Evolutionary conservation across 345 rosid genomes (phyloP), one percentile per base, ranked within the genome.

Genomic region (Euphorbia tirucalli): DNA sequence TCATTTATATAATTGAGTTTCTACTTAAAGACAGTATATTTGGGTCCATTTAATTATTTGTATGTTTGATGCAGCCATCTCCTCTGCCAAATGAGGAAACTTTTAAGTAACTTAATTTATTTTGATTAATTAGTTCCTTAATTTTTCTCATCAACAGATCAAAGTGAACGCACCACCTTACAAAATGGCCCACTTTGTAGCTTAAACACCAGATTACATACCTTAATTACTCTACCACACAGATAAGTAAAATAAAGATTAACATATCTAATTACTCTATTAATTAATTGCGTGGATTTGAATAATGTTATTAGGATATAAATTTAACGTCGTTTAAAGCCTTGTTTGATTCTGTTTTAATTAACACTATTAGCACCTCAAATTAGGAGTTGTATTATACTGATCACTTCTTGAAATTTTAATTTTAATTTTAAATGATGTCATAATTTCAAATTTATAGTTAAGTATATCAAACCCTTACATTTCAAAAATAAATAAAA

Each of bases 71-170:
- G 48, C 31, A 54, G 10, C 59, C 61, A 35, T 19, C 61, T 68
- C 71, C 14, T 68, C 71, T 52, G 7, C 61, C 61, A 52, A 7
- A 68, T 54, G 15, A 60, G 49, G 59, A 27, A 70, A 57, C 32
- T 41, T 27, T 18, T 8, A 69, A 69, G 54, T 19, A 57, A 69
- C 32, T 31, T 41, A n/a, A 19, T 52, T 52, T 52, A 19, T 19
- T 52, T 46, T 6, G 24, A 41, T 39, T 58, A 59, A 43, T 27
- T 69, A 41, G 27, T n/a, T 7, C 13, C 16, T 25, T 58, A 24
- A 24, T 35, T 22, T 50, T 68, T n/a, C 43, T 35, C 0, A 52
- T 52, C 11, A 52, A 54, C 13, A 1, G 44, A 2, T 62, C 61
- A 22, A 31, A 46, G 8, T 30, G 66, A 48, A 46, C 31, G 57